phyloP scores from a whole-genome alignment of 805 yeast genomes.

The Ogataea pini region DNA sequence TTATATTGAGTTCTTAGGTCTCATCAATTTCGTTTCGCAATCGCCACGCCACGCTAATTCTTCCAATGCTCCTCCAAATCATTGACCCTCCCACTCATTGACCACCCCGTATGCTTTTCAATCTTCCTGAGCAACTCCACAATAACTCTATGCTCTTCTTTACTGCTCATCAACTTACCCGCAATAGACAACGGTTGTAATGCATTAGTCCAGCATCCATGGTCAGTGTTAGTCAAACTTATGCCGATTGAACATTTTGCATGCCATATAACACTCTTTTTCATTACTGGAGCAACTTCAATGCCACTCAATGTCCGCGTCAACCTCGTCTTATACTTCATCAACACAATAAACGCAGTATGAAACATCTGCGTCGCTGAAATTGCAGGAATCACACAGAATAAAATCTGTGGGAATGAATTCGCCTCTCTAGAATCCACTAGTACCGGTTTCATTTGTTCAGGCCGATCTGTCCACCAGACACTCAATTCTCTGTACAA shows the following conservation, averaged over 20 bases:
- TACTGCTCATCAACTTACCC: constrained; percentile 29
- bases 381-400: constrained; percentile 42
- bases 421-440: constrained; percentile 29
- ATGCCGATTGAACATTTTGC: constrained; percentile 41
- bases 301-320: constrained; percentile 10
- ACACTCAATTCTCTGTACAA: constrained; percentile 39
- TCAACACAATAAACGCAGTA: constrained; percentile 40
- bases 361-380: constrained; percentile 44
- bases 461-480: constrained; percentile 37
- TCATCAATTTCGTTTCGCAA: no score
- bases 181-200: constrained; percentile 32
- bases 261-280: constrained; percentile 33
- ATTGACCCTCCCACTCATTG: constrained; percentile 22
- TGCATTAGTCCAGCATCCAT: constrained; percentile 30
- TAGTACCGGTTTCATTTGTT: constrained; percentile 38
- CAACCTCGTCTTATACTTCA: constrained; percentile 41
- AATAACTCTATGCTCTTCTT: constrained; percentile 27
- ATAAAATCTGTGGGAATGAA: constrained; percentile 40
- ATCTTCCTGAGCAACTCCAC: constrained; percentile 23
- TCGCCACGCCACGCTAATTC: not conserved
- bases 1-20: no score
- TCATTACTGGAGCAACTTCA: constrained; percentile 19
- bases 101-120: constrained; percentile 30
- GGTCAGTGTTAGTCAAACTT: constrained; percentile 33
- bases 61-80: constrained; percentile 29